Percentiles rank a stretch among this genome's conserved stretches.
These are phyloP conservation scores for Lojkania enalia DNA, from an alignment of 2,329 filamentous ascomycete genomes.

Conservation along the genomic window DNA sequence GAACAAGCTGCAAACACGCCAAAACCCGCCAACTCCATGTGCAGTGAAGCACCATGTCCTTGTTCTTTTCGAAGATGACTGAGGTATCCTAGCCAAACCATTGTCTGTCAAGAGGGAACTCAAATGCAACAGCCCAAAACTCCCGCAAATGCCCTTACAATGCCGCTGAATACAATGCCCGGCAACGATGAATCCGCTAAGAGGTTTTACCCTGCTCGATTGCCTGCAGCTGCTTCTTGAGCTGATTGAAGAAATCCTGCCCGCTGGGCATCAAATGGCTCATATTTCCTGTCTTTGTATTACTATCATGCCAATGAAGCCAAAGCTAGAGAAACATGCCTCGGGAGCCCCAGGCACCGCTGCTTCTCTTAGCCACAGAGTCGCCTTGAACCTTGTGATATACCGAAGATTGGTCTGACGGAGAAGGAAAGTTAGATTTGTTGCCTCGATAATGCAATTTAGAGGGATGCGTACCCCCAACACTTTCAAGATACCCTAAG, in stretches of 20 bases:
- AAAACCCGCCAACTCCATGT: conserved; percentile 32
- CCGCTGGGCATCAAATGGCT: conserved; percentile 49
- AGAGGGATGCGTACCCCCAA: conserved; percentile 26
- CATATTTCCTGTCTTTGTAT: conserved; percentile 36
- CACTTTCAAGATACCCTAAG: conserved; percentile 34
- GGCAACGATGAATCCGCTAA: conserved; percentile 22
- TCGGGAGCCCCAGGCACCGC: conserved; percentile 47
- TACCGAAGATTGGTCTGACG: conserved; percentile 33
- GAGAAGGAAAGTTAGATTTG: conserved; percentile 23
- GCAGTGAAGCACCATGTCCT: conserved; percentile 22
- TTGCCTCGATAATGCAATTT: conserved; percentile 6
- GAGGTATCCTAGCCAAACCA: conserved; percentile 19
- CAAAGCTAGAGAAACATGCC: conserved; percentile 27
- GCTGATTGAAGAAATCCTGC: conserved; percentile 50
- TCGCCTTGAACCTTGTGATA: conserved; percentile 46
- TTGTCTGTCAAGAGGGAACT: conserved; percentile 19
- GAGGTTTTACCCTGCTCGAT: conserved; percentile 44
- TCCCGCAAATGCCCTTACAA: conserved; percentile 40
- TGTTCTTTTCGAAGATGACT: conserved; percentile 16
- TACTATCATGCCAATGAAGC: conserved; percentile 9
- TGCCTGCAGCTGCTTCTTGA: conserved; percentile 50
- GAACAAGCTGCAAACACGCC: conserved; percentile 11
- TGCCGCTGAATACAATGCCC: conserved; percentile 37
- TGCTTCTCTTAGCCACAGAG: conserved; percentile 42
- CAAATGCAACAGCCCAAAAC: conserved; percentile 29